Percentiles rank a stretch among this genome's conserved stretches.
Conservation (phyloP, 768 basidiomycete genomes). For the Tylopilus subfusipes region DNA sequence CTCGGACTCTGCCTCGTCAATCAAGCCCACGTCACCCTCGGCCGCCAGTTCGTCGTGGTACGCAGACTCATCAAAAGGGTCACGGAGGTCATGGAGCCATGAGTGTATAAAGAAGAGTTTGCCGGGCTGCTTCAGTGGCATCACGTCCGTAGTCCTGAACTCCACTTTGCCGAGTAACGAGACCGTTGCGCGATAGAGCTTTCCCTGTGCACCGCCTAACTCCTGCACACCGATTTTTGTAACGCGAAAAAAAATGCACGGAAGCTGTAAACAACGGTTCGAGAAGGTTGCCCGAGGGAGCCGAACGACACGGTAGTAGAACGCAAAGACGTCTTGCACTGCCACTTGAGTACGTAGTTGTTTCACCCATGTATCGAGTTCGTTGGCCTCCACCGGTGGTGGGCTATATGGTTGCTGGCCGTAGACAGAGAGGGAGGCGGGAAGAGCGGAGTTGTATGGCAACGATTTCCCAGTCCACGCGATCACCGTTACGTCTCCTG, state of each 20-base stretch:
- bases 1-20: too few species aligned
- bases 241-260: neutral
- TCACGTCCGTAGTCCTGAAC: neutral
- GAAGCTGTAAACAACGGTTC: neutral
- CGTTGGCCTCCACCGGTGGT: neutral
- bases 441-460: slow-evolving; percentile 9
- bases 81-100: slow-evolving; percentile 6
- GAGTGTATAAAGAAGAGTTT: slow-evolving; percentile 4
- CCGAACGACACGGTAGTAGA: neutral
- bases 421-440: slow-evolving; percentile 5
- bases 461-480: slow-evolving; percentile 7
- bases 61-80: neutral
- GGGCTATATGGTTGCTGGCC: neutral
- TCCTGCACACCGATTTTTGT: neutral
- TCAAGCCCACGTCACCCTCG: too few species aligned
- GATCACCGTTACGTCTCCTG: slow-evolving; percentile 5
- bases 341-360: neutral
- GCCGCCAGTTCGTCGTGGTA: neutral
- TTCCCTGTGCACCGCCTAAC: neutral
- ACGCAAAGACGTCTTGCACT: neutral
- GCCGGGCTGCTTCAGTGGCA: neutral
- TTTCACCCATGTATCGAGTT: neutral
- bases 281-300: neutral
- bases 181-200: neutral
- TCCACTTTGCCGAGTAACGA: neutral